A percentile compares a stretch with the other conserved stretches of the same genome.
These are phyloP conservation scores for Clausena lansium DNA, from an alignment of 345 rosid species.

Conservation along the genomic window DNA sequence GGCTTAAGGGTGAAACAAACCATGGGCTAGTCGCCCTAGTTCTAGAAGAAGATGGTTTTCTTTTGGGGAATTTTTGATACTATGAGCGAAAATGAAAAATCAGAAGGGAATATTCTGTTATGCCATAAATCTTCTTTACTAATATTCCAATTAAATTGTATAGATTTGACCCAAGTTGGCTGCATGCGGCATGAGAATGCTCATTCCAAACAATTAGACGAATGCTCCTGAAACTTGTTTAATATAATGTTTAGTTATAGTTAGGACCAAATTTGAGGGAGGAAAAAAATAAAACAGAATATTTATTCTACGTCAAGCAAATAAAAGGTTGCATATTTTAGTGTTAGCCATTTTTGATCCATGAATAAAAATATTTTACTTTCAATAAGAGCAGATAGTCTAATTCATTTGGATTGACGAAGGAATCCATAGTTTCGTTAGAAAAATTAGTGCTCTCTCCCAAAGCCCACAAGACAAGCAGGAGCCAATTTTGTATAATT, in stretches of 20 bases:
- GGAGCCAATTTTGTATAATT: not conserved
- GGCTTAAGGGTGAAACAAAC: constrained; percentile 7
- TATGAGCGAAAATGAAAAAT: not conserved
- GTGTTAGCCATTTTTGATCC: not conserved
- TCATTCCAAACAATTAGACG: not conserved
- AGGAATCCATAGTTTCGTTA: not conserved
- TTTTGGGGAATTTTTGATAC: not conserved
- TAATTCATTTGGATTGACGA: not conserved
- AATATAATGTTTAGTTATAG: too few species aligned
- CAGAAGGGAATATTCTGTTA: not conserved
- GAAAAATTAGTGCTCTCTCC: not conserved
- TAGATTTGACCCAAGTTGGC: not conserved
- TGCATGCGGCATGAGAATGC: not conserved
- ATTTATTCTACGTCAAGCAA: not conserved
- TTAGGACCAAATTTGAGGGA: too few species aligned
- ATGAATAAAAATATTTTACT: too few species aligned
- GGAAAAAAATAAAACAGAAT: too few species aligned
- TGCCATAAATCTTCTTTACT: not conserved
- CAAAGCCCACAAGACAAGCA: not conserved
- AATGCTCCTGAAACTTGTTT: not conserved
- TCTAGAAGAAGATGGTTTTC: not conserved
- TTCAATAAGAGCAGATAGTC: too few species aligned
- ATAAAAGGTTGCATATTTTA: not conserved
- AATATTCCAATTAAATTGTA: not conserved
- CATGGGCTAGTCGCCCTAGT: not conserved